Evolutionary conservation across 306 rosid genomes (phyloP).

Genomic region (Chamaecrista fasciculata): DNA sequence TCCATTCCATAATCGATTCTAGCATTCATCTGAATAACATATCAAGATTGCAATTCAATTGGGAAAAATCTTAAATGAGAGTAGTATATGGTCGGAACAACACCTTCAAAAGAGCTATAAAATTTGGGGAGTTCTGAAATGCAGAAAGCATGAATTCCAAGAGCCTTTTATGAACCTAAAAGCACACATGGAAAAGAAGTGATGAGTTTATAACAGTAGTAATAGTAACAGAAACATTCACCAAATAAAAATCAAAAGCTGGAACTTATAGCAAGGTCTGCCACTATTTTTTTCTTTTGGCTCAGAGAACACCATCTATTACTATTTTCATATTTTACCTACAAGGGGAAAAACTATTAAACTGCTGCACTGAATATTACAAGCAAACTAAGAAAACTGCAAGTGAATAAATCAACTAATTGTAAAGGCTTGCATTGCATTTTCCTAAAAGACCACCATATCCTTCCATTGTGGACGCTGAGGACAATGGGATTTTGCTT

Average conservation of each 20-base stretch:
- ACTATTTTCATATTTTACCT: not conserved
- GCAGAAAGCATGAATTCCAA: constrained; percentile 89
- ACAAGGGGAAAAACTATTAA: not conserved
- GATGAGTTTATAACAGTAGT: not conserved
- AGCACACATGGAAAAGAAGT: constrained; percentile 23
- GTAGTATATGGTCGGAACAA: constrained; percentile 10
- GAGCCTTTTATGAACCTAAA: constrained; percentile 78
- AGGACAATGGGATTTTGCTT: not conserved
- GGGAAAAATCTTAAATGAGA: constrained; percentile 19
- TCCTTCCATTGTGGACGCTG: not conserved
- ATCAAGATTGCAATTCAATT: too few relatives aligned
- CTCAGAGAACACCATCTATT: not conserved
- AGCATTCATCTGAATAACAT: not conserved
- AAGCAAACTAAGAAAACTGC: not conserved
- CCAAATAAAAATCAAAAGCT: not conserved
- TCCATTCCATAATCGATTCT: not conserved
- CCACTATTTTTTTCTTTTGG: not conserved
- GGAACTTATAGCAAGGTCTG: not conserved
- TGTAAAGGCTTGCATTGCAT: not conserved
- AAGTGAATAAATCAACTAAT: not conserved
- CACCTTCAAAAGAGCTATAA: constrained; percentile 91
- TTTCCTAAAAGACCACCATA: not conserved
- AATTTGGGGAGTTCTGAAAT: constrained; percentile 77
- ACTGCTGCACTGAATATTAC: not conserved
- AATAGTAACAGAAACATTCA: not conserved